Conservation (phyloP, 179 eudicot species). For the Vitellaria paradoxa region DNA sequence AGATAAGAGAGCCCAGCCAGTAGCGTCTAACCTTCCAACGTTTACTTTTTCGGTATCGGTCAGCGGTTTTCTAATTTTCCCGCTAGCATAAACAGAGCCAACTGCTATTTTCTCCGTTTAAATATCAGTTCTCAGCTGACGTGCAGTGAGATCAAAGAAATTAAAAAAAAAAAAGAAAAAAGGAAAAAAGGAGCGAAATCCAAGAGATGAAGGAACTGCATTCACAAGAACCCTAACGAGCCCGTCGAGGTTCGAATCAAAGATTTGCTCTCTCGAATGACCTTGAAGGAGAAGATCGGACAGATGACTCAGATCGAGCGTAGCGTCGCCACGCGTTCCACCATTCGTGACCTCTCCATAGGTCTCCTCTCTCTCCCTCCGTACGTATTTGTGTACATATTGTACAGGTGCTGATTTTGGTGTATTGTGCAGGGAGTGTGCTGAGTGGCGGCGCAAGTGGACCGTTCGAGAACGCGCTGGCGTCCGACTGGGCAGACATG, state of each 20-base stretch:
- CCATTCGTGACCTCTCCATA: constrained; percentile 40
- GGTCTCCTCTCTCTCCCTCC: background rate
- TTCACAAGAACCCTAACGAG: constrained; percentile 60
- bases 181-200: background rate
- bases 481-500: constrained; percentile 89
- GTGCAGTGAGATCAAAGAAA: too few species aligned
- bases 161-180: too few species aligned
- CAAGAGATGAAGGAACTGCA: constrained; percentile 21
- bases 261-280: constrained; percentile 77
- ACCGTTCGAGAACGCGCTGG: constrained; percentile 49
- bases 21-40: too few species aligned
- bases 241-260: constrained; percentile 64
- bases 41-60: too few species aligned
- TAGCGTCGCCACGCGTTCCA: constrained; percentile 45
- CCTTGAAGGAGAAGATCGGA: constrained; percentile 68
- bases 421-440: constrained; percentile 55
- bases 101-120: too few species aligned
- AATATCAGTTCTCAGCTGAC: too few species aligned
- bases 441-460: constrained; percentile 68
- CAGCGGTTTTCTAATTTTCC: too few species aligned
- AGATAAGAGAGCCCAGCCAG: too few species aligned
- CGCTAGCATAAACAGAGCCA: too few species aligned
- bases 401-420: background rate
- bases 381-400: background rate
- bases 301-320: constrained; percentile 89